A percentile compares a stretch with the other conserved stretches of the same genome.
Conservation (phyloP, 1,139 yeast species). For the Pichia terricola region DNA sequence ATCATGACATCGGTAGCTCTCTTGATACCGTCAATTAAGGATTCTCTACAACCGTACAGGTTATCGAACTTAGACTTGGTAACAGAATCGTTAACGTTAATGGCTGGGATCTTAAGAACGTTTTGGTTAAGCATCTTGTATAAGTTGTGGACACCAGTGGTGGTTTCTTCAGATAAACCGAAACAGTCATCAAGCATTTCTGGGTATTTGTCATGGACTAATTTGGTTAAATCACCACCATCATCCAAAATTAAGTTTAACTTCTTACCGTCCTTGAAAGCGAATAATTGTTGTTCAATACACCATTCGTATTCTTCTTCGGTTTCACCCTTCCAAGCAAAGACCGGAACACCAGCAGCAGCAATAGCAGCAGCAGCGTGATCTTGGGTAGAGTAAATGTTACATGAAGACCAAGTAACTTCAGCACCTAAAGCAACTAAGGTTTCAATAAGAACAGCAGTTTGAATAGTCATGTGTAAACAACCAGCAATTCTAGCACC, state of each 20-base stretch:
- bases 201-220: constrained; percentile 97
- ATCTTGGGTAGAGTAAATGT: constrained; percentile 99
- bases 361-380: constrained; percentile 99
- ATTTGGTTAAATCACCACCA: constrained; percentile 98
- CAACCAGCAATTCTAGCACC: constrained; percentile 99
- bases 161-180: constrained; percentile 99
- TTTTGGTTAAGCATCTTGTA: constrained; percentile 93
- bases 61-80: constrained; percentile 99
- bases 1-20: constrained; percentile 99
- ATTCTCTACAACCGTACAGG: constrained; percentile 99
- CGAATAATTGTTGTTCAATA: constrained; percentile 97
- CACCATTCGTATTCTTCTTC: constrained; percentile 99
- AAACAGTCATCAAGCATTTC: constrained; percentile 91
- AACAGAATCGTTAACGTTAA: constrained; percentile 98
- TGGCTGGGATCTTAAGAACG: constrained; percentile 95
- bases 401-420: constrained; percentile 99
- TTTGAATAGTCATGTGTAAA: constrained; percentile 99
- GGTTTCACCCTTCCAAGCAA: constrained; percentile 99
- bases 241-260: constrained; percentile 97
- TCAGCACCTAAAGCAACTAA: constrained; percentile 98
- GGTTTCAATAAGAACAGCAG: constrained; percentile 98
- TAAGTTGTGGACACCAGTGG: constrained; percentile 99
- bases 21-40: constrained; percentile 97
- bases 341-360: constrained; percentile 98
- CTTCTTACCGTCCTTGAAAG: constrained; percentile 94